Conservation (phyloP, 805 yeast species). For the Wickerhamiella galacta region DNA sequence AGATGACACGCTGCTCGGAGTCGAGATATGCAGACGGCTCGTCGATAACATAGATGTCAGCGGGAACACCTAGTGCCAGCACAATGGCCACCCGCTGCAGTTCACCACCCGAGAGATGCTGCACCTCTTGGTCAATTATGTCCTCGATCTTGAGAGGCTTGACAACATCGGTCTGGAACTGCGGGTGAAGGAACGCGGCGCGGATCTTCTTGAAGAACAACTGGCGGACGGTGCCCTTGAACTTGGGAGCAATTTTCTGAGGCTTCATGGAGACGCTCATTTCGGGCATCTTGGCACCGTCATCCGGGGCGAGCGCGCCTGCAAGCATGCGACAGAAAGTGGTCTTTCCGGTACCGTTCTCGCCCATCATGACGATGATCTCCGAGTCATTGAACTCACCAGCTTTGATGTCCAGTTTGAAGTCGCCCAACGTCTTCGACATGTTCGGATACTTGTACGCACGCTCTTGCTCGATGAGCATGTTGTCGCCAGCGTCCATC, state of each 20-base stretch:
- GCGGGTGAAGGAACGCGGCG: constrained; percentile 86
- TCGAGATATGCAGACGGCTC: constrained; percentile 98
- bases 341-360: constrained; percentile 98
- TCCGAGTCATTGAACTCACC: constrained; percentile 95
- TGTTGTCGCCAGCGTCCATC: constrained; percentile 71
- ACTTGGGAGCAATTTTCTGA: constrained; percentile 96
- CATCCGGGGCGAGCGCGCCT: constrained; percentile 81
- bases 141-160: constrained; percentile 89
- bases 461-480: constrained; percentile 62
- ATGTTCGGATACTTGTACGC: constrained; percentile 63
- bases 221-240: constrained; percentile 97
- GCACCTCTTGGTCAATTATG: constrained; percentile 94
- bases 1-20: constrained; percentile 98
- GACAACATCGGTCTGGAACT: constrained; percentile 94
- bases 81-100: constrained; percentile 98
- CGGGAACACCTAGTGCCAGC: constrained; percentile 80
- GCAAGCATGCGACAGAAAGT: constrained; percentile 92
- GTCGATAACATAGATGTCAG: constrained; percentile 92
- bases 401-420: constrained; percentile 59
- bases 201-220: constrained; percentile 91
- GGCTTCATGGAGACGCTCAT: constrained; percentile 95
- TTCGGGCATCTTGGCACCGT: constrained; percentile 62
- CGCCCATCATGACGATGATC: constrained; percentile 98
- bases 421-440: constrained; percentile 91
- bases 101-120: constrained; percentile 97